Evolutionary conservation across 2,329 filamentous ascomycete species (phyloP), one percentile per base, ranked within the genome.

Genomic region (Knufia fluminis): DNA sequence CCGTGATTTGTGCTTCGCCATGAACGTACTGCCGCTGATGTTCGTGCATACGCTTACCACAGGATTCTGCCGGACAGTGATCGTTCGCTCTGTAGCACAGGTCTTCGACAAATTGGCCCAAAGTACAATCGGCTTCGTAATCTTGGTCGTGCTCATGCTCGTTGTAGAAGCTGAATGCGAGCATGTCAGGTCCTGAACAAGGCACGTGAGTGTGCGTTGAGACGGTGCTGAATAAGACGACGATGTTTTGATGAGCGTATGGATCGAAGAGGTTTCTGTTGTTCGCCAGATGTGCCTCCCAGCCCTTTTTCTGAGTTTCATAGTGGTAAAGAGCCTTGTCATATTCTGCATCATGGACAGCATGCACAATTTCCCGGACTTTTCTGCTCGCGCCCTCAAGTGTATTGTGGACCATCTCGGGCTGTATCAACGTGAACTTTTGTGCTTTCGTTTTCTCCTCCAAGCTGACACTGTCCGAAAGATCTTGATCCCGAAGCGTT

Each of bases 11-110:
- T 8, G 90, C 91, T 63, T 95, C 86, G 23, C 92, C 94, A 60
- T 98, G 92, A 1, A 98, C 94, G 61, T 98, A 98, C 36, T 94
- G 94, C 49, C 90, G 82, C 64, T 97, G 90, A 64, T 98, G 92
- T 59, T 96, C 86, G 48, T 82, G 78, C 85, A 97, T 89, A 58
- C 82, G 85, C 54, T 85, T 83, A 57, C 91, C 88, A 63, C 94
- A 98, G 6, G 85, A 85, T 59, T 89, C 89, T 9, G 84, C 81
- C 39, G 81, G 82, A 65, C 92, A 98, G 1, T 83, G 73, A n/a
- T 82, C 78, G 54, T 85, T 79, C 23, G 87, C 86, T 52, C 78
- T 78, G 42, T 84, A 77, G 60, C 87, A 94, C 14, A 97, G 70
- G 58, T 95, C 87, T 66, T 97, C 90, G 3, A 98, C 84, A 63